A percentile compares a stretch with the other conserved stretches of the same genome.
Conservation (phyloP, 2,329 filamentous ascomycete species). For the Aspergillus sp. region DNA sequence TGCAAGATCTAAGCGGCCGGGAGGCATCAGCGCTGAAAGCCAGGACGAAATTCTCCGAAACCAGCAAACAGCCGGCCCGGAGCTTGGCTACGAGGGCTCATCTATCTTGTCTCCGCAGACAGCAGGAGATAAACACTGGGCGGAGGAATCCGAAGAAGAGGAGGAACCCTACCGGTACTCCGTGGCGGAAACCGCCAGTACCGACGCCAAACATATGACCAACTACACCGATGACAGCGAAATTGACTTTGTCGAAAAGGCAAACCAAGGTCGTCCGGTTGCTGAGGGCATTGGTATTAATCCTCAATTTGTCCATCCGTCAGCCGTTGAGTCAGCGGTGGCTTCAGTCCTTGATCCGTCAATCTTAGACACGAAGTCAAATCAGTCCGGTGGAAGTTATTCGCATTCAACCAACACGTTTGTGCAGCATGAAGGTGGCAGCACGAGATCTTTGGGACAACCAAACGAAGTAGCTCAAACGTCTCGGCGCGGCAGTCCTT, state of each 20-base stretch:
- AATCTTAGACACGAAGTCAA: constrained; percentile 66
- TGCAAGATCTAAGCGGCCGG: constrained; percentile 59
- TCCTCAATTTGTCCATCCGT: constrained; percentile 73
- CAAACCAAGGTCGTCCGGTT: constrained; percentile 71
- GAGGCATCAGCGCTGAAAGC: constrained; percentile 58
- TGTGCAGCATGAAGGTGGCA: constrained; percentile 43
- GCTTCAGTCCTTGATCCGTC: constrained; percentile 89
- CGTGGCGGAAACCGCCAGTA: constrained; percentile 51
- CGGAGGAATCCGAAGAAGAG: constrained; percentile 33
- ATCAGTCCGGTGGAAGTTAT: constrained; percentile 51
- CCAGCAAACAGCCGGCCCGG: constrained; percentile 38
- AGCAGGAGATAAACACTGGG: constrained; percentile 27
- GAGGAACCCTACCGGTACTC: constrained; percentile 61
- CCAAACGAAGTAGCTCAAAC: constrained; percentile 26
- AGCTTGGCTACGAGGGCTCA: constrained; percentile 46
- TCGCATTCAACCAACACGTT: constrained; percentile 44
- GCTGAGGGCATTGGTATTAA: constrained; percentile 72
- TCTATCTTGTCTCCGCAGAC: constrained; percentile 29
- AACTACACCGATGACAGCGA: constrained; percentile 62
- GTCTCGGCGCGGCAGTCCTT: constrained; percentile 48
- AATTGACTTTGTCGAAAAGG: constrained; percentile 59
- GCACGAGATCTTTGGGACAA: constrained; percentile 30
- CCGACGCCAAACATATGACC: constrained; percentile 56
- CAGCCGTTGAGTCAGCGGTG: constrained; percentile 84
- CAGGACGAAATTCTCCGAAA: constrained; percentile 55